A percentile compares a stretch with the other conserved stretches of the same genome.
phyloP scores from a whole-genome alignment of 1,139 yeast genomes.

The Pichia kudriavzevii region DNA sequence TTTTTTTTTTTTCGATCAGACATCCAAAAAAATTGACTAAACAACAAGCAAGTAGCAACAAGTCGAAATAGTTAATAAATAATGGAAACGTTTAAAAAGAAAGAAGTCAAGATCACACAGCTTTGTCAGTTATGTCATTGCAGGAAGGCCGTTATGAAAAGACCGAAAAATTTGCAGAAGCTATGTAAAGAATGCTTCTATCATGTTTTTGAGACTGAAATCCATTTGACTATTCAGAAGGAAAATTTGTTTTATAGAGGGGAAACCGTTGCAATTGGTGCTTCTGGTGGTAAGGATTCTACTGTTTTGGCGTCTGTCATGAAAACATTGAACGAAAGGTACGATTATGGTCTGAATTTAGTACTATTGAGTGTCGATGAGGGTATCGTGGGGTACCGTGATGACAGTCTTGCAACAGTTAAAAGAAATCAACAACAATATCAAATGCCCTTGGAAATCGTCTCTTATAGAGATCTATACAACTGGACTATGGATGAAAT shows the following conservation, averaged over 20 bases:
- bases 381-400: conserved; percentile 95
- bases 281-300: conserved; percentile 97
- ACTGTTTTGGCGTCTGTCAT: conserved; percentile 88
- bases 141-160: conserved; percentile 76
- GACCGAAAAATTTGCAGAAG: conserved; percentile 89
- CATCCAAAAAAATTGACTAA: no score
- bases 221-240: conserved; percentile 77
- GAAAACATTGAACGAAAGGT: conserved; percentile 80
- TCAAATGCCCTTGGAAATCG: conserved; percentile 79
- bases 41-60: no score
- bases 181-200: conserved; percentile 91
- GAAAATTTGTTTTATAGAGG: conserved; percentile 69
- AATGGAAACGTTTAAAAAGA: conserved; percentile 9
- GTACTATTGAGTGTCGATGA: conserved; percentile 88
- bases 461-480: conserved; percentile 82
- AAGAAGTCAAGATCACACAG: conserved; percentile 20
- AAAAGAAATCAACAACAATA: conserved; percentile 88
- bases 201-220: conserved; percentile 87
- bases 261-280: conserved; percentile 92
- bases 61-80: background rate
- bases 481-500: conserved; percentile 99
- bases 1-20: background rate
- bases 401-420: conserved; percentile 94
- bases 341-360: conserved; percentile 77
- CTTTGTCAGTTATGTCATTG: conserved; percentile 81